Base-by-base conservation (phyloP, 306 rosid species). In the Gleditsia sinensis region DNA sequence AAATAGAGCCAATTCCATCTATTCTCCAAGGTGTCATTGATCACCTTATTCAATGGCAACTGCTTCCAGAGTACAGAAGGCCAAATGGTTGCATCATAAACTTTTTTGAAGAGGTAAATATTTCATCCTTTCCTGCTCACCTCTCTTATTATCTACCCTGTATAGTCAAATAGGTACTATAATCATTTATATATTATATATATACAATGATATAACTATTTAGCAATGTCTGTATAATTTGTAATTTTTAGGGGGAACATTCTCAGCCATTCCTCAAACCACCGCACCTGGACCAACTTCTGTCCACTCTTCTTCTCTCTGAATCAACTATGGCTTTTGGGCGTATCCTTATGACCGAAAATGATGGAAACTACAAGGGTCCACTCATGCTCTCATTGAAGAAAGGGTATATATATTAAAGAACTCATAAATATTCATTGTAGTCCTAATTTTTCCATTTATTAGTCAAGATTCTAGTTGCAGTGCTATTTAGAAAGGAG, bases 241-340 rank as follows among this genome's bases (percentile, higher is more conserved):
- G 10, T n/a, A n/a, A 48, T 45, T 50, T 76, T 43, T 76, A 92
- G 98, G 99, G 88, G 53, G 99, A 95, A 74, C 76, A 87, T 74
- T 92, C 99, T 56, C 99, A 95, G 84, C 99, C 99, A 75, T 95
- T 95, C 87, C 85, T 84, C 75, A 95, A 95, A 80, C 99, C 99
- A 50, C 99, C 99, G 6, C 99, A 95, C 78, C 82, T 95, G 90
- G 99, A 95, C 57, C 99, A 95, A 77, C 99, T 98, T 37, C 72
- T 95, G 74, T 85, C 96, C 71, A 92, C 97, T 75, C 88, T 95
- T 79, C 82, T 92, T 50, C 97, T 95, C 13, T 87, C 91, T 60
- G 98, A 92, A 87, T 92, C 98, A 78, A 81, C 92, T 6, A 92
- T 95, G 98, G 98, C 96, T 78, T 87, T 78, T 72, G 99, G 99